A percentile compares a stretch with the other conserved stretches of the same genome.
These are phyloP conservation scores for Salix koriyanagi DNA, from an alignment of 345 rosid species.

Conservation along the genomic window DNA sequence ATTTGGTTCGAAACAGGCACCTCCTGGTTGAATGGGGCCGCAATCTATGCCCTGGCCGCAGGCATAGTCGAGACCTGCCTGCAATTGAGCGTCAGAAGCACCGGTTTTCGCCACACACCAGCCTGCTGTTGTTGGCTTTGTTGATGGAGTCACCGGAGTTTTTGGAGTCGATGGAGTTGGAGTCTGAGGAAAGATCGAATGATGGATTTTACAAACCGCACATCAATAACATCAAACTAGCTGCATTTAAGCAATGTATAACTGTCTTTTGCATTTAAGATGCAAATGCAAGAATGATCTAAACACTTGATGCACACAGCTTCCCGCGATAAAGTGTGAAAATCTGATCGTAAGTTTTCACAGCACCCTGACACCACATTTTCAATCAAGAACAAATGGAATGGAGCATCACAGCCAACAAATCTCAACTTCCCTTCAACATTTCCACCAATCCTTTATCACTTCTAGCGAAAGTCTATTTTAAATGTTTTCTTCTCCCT, in stretches of 20 bases:
- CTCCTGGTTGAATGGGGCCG: conserved; percentile 68
- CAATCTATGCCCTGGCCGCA: conserved; percentile 79
- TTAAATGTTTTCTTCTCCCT: neutral
- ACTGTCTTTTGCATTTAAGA: neutral
- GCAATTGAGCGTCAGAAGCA: conserved; percentile 52
- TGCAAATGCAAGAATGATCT: neutral
- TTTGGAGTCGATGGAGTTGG: conserved; percentile 16
- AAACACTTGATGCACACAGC: neutral
- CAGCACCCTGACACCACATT: neutral
- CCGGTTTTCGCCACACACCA: conserved; percentile 70
- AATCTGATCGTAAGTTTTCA: neutral
- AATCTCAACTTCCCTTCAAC: neutral
- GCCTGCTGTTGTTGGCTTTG: neutral
- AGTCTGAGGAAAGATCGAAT: neutral
- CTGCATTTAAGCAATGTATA: neutral
- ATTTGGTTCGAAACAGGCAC: conserved; percentile 78
- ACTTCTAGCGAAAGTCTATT: neutral
- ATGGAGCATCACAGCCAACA: neutral
- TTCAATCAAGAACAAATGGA: neutral
- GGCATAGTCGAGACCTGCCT: conserved; percentile 70
- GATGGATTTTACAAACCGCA: neutral
- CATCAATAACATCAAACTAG: neutral
- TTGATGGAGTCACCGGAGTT: conserved; percentile 17
- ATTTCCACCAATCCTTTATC: neutral
- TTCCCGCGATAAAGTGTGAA: neutral